A percentile compares a stretch with the other conserved stretches of the same genome.
These are phyloP conservation scores for Boletus reticulatus DNA, from an alignment of 768 basidiomycete genomes.

Conservation along the genomic window DNA sequence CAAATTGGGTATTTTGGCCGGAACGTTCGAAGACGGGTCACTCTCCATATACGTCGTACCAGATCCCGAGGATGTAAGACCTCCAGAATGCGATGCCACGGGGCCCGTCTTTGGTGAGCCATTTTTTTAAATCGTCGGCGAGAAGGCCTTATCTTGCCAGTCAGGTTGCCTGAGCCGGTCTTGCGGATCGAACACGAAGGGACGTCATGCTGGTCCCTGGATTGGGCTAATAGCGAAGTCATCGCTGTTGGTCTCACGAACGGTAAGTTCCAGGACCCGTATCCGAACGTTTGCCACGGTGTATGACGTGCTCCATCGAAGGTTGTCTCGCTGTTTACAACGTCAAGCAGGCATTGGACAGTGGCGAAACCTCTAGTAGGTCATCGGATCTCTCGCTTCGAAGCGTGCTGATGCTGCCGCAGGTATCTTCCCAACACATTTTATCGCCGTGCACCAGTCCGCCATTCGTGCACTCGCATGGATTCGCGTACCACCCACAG, in stretches of 20 bases:
- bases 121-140: background rate
- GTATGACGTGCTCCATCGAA: constrained; percentile 21
- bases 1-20: constrained; percentile 83
- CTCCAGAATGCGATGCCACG: constrained; percentile 24
- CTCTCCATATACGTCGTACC: constrained; percentile 78
- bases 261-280: constrained; percentile 42
- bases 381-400: background rate
- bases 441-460: constrained; percentile 72
- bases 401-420: background rate
- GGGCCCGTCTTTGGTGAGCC: constrained; percentile 51
- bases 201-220: constrained; percentile 73
- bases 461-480: constrained; percentile 76
- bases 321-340: constrained; percentile 60
- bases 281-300: background rate
- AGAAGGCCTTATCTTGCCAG: constrained; percentile 33
- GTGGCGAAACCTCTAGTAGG: constrained; percentile 33
- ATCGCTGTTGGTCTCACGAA: constrained; percentile 84
- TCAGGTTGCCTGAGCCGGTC: constrained; percentile 59
- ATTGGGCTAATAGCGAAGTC: constrained; percentile 86
- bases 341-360: constrained; percentile 42
- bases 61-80: constrained; percentile 57
- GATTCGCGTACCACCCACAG: constrained; percentile 63
- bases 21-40: constrained; percentile 85
- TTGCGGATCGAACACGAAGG: constrained; percentile 75
- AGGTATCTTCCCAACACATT: constrained; percentile 65